Base-by-base conservation (phyloP, 2,329 filamentous ascomycete genomes). In the Pestalotiopsis sp. region DNA sequence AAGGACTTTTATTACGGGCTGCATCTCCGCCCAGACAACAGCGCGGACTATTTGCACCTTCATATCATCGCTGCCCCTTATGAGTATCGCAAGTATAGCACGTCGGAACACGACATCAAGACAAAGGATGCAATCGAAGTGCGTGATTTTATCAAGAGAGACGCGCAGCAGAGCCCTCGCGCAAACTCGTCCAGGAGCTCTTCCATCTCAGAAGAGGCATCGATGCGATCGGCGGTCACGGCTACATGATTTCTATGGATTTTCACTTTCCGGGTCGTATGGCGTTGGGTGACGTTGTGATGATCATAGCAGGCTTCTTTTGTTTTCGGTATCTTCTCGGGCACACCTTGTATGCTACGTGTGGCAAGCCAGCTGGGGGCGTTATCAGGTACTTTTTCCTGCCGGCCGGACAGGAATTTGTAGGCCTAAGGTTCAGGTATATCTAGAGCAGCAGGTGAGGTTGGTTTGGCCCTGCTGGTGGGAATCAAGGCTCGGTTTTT, bases 81-180 rank as follows among this genome's bases (percentile, higher is more conserved):
- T 39, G 41, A 67, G 31, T 67, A 20, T 36, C 66, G 66, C 39
- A 49, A 56, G 25, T 67, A 67, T 39, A 67, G 66, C 58, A 67
- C 66, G 17, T 52, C 66, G 20, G 57, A 49, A 36, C 66, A 67
- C 36, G 66, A 67, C 39, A 62, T 62, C 20, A 67, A 67, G 27
- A 62, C 66, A n/a, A 67, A 62, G 36, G 66, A 67, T 57, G 66
- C 66, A 6, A 20, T 27, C 13, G 66, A 67, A 25, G 66, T 67
- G 20, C 59, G 66, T 38, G 64, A 66, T 38, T 59, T 66, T 31
- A 66, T 66, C 39, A 45, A 36, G 4, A 11, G 36, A 27, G 64
- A 60, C 14, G 61, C 61, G 36, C 59, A 52, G 14, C 59, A 52
- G 14, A 23, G 14, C 57, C 27, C 20, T 6, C 23, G 23, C 23